A percentile compares a stretch with the other conserved stretches of the same genome.
phyloP scores from a whole-genome alignment of 2,329 filamentous ascomycete species.

The Talaromyces sp. region DNA sequence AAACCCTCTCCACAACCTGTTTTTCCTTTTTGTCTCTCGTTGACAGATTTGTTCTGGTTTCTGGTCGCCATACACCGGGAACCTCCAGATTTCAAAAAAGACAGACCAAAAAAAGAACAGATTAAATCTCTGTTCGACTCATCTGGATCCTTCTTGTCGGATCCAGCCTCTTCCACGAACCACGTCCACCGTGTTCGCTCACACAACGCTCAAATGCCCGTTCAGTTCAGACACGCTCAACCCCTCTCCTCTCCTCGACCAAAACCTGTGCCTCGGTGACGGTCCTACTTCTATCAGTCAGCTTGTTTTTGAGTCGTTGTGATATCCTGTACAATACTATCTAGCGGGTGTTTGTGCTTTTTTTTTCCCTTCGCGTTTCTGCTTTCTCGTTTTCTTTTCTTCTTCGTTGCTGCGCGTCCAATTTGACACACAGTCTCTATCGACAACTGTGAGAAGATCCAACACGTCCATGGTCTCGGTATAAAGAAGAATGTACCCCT shows the following conservation, averaged over 20 bases:
- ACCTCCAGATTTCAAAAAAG: background rate
- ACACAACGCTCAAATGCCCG: conserved; percentile 40
- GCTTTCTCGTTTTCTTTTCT: conserved; percentile 13
- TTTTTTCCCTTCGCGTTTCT: conserved; percentile 13
- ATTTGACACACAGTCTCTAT: background rate
- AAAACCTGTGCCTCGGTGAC: conserved; percentile 40
- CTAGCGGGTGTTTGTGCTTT: conserved; percentile 19
- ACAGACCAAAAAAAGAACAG: background rate
- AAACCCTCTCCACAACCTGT: background rate
- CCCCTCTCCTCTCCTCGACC: conserved; percentile 36
- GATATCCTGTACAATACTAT: conserved; percentile 44
- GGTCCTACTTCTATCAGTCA: conserved; percentile 22
- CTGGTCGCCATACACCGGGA: background rate
- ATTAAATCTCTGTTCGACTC: background rate
- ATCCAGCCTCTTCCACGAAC: conserved; percentile 8
- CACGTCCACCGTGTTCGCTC: conserved; percentile 10
- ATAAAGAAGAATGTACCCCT: conserved; percentile 41
- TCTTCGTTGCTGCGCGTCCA: background rate
- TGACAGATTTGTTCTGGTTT: background rate
- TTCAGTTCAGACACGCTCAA: conserved; percentile 31
- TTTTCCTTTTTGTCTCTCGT: background rate
- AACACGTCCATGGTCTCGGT: conserved; percentile 24
- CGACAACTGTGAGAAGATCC: background rate
- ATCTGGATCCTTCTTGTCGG: conserved; percentile 3
- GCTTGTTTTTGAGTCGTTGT: conserved; percentile 28